Evolutionary conservation across 2,329 filamentous ascomycete genomes (phyloP).

Genomic region (Phoma sp.): DNA sequence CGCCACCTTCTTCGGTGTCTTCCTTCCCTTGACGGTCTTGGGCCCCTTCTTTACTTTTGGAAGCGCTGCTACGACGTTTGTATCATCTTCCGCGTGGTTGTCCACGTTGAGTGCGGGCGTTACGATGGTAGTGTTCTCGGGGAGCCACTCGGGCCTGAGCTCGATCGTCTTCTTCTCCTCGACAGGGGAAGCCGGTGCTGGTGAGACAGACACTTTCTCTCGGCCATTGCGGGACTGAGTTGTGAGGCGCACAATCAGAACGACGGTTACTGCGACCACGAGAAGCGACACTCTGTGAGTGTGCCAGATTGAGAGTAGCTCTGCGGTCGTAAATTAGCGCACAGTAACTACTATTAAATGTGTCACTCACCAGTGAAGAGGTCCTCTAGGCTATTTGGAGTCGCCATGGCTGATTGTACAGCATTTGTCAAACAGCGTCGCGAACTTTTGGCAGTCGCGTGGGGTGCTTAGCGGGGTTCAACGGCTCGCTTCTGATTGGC

Average conservation of each 20-base stretch:
- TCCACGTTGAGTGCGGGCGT: conserved; percentile 33
- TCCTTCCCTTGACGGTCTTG: conserved; percentile 50
- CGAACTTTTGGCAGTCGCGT: conserved; percentile 20
- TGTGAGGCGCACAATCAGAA: conserved; percentile 39
- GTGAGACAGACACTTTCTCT: conserved; percentile 40
- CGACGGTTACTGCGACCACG: conserved; percentile 39
- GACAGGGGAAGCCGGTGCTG: conserved; percentile 41
- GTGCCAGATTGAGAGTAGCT: conserved; percentile 49
- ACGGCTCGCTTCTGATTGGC: conserved; percentile 10
- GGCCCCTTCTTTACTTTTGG: conserved; percentile 42
- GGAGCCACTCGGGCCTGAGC: conserved; percentile 45
- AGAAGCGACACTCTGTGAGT: conserved; percentile 44
- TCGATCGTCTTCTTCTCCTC: conserved; percentile 43
- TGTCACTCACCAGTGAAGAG: conserved; percentile 13
- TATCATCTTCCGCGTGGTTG: conserved; percentile 40
- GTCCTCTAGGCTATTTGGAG: conserved; percentile 8
- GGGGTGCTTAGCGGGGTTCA: conserved; percentile 19
- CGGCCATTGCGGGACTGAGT: conserved; percentile 37
- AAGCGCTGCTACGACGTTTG: conserved; percentile 24
- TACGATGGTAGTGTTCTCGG: conserved; percentile 40
- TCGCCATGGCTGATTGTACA: conserved; percentile 12
- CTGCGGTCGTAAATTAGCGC: conserved; percentile 17
- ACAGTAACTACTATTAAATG: too few species aligned
- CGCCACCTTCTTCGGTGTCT: conserved; percentile 28
- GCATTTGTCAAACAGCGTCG: background rate